Conservation (phyloP, 129 eudicot species). For the Lactuca saligna region DNA sequence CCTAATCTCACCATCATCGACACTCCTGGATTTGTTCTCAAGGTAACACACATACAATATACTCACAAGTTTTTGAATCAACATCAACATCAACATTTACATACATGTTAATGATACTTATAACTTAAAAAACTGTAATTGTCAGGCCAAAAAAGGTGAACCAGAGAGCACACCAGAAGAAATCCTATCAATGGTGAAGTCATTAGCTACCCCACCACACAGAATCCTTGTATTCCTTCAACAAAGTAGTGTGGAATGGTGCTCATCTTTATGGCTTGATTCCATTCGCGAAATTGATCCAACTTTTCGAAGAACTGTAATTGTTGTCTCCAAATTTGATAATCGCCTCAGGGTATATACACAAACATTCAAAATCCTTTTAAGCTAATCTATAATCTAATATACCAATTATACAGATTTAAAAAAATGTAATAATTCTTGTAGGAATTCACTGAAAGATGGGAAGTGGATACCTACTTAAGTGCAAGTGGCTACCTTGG, state of each 20-base stretch:
- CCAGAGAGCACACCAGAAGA: slow-evolving; percentile 95
- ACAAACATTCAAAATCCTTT: no score
- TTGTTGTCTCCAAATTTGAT: slow-evolving; percentile 96
- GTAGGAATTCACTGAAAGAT: slow-evolving; percentile 82
- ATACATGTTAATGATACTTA: not conserved
- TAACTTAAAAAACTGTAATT: slow-evolving; percentile 1
- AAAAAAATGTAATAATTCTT: no score
- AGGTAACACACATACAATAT: slow-evolving; percentile 40
- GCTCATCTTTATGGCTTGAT: slow-evolving; percentile 97
- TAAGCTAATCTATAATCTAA: no score
- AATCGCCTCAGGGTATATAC: slow-evolving; percentile 65
- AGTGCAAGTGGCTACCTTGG: slow-evolving; percentile 98
- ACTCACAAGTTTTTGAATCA: no score
- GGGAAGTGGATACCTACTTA: slow-evolving; percentile 95
- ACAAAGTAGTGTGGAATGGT: slow-evolving; percentile 99
- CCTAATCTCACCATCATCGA: slow-evolving; percentile 95
- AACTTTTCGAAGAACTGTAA: slow-evolving; percentile 65
- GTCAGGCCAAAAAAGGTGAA: slow-evolving; percentile 93
- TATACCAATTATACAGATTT: no score
- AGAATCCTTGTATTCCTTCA: slow-evolving; percentile 94
- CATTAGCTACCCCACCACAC: slow-evolving; percentile 90
- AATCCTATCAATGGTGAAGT: slow-evolving; percentile 89
- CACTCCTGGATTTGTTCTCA: slow-evolving; percentile 95
- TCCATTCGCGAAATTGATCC: slow-evolving; percentile 92
- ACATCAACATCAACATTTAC: not conserved